Conservation (phyloP, 108 stramenopile species). For the Nannochloropsis granulata region DNA sequence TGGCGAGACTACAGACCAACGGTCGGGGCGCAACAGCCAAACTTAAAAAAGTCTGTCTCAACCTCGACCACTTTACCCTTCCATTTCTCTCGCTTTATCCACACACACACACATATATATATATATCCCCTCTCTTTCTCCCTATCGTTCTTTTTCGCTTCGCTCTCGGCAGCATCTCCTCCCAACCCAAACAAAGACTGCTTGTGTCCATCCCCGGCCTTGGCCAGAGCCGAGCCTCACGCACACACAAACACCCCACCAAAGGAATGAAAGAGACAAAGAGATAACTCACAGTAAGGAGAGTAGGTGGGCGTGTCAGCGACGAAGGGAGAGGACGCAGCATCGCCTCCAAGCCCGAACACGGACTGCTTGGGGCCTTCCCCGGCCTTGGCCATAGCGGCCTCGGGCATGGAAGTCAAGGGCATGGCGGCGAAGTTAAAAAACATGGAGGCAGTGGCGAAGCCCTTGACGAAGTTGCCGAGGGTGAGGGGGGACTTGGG, state of each 20-base stretch:
- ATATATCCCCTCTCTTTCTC: too few relatives aligned
- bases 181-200: neutral
- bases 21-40: too few relatives aligned
- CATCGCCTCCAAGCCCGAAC: neutral
- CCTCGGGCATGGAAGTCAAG: neutral
- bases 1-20: too few relatives aligned
- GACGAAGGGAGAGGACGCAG: neutral
- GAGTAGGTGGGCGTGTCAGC: neutral
- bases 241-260: neutral
- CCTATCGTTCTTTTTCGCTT: too few relatives aligned
- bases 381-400: neutral
- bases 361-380: neutral
- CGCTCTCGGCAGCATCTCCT: neutral
- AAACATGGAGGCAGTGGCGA: neutral
- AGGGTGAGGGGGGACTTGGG: neutral
- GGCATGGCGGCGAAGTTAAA: neutral
- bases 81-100: too few relatives aligned
- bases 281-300: neutral
- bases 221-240: neutral
- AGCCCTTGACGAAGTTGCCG: neutral
- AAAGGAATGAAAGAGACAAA: too few relatives aligned
- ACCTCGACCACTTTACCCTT: too few relatives aligned
- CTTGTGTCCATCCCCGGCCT: neutral
- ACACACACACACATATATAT: too few relatives aligned
- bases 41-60: too few relatives aligned